Evolutionary conservation across 495 filamentous ascomycete species (phyloP), one percentile per base, ranked within the genome.

Genomic region (Tetracladium marchalianum): DNA sequence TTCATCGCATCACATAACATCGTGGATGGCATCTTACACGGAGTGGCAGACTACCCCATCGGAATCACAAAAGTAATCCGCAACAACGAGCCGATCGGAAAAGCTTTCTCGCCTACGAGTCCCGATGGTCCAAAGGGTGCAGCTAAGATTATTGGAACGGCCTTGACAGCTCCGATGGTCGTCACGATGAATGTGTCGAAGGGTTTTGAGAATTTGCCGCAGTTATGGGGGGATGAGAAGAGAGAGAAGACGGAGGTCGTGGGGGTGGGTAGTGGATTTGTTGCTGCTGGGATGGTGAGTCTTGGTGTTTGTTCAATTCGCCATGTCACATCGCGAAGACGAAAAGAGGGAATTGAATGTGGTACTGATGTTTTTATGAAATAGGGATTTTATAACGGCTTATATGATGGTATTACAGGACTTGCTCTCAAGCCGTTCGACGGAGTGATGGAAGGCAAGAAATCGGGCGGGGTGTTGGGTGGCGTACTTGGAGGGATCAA

Each of bases 141-240:
- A 1, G 43, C 41, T 34, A 32, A 45, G 0, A 53, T 53, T 16
- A 31, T 48, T 1, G 51, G 51, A 6, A 40, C 51, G 11, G 46
- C 35, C 33, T 17, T 53, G 3, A 49, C 35, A 27, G 51, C 51
- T 1, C 51, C 51, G 11, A 53, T 53, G 51, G 51, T 44, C 22
- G 32, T 53, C 35, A 53, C 51, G 7, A 27, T 34, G 12, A 49
- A 49, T 18, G 18, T 53, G 6, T 27, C 87, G 0, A 85, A 79
- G 59, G 87, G 87, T 5, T 92, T 93, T 51, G 82, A 90, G 58
- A 93, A 92, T 53, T 76, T 77, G 1, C 85, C 86, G 0, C 81
- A 75, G 44, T 60, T 90, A 3, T 90, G 89, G 48, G 78, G 85
- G 27, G 85, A 87, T 50, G 71, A 79, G 1, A 85, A 71, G 35